These are phyloP conservation scores for Cyclotella cryptica DNA, from an alignment of 108 stramenopile genomes.

Conservation along the genomic window DNA sequence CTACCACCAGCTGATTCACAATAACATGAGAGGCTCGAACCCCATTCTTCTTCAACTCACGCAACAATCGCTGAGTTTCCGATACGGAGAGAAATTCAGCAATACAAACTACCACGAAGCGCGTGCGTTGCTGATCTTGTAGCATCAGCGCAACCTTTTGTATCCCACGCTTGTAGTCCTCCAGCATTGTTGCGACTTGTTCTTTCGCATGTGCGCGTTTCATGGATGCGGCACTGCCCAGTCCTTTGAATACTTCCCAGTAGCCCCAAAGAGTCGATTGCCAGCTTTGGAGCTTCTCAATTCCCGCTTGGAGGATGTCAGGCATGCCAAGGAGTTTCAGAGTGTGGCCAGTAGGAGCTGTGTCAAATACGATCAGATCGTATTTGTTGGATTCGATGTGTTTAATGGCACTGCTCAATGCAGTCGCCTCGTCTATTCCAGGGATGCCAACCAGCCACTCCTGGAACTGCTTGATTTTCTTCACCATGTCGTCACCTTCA, in stretches of 20 bases:
- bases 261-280: slow-evolving; percentile 69
- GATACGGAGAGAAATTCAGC: slow-evolving; percentile 79
- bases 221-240: slow-evolving; percentile 49
- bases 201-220: slow-evolving; percentile 34
- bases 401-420: slow-evolving; percentile 55
- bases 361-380: slow-evolving; percentile 77
- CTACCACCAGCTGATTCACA: slow-evolving; percentile 71
- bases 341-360: slow-evolving; percentile 86
- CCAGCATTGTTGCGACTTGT: slow-evolving; percentile 39
- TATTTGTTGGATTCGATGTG: slow-evolving; percentile 60
- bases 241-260: slow-evolving; percentile 64
- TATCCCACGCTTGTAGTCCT: slow-evolving; percentile 50
- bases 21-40: slow-evolving; percentile 80
- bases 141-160: slow-evolving; percentile 72
- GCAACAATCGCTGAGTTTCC: slow-evolving; percentile 79
- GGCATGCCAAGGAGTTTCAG: slow-evolving; percentile 79
- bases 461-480: slow-evolving; percentile 45
- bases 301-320: slow-evolving; percentile 72
- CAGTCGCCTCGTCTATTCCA: slow-evolving; percentile 79
- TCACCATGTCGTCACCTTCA: slow-evolving; percentile 40
- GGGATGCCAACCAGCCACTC: slow-evolving; percentile 65
- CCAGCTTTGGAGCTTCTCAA: slow-evolving; percentile 70
- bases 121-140: slow-evolving; percentile 64
- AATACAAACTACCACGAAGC: slow-evolving; percentile 86
- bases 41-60: slow-evolving; percentile 70